Evolutionary conservation across 768 basidiomycete species (phyloP).

Genomic region (Phlegmacium glaucopus): DNA sequence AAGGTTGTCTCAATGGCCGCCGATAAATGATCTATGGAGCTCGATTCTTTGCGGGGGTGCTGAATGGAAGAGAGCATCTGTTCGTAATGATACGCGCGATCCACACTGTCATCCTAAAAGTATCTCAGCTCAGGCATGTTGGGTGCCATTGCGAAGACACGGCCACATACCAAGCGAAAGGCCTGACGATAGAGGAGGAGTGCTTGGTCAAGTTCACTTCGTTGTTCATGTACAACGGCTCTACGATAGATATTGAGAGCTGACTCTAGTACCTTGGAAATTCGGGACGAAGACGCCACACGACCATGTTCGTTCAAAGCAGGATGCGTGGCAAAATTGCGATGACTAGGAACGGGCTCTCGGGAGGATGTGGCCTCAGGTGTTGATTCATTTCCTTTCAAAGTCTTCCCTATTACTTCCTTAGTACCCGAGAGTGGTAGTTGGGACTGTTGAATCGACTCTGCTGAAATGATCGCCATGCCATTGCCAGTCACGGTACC

Average conservation of each 20-base stretch:
- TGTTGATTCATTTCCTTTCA: too few relatives aligned
- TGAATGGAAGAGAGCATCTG: conserved; percentile 43
- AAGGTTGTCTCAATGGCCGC: conserved; percentile 23
- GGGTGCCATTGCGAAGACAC: neutral
- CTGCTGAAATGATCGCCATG: too few relatives aligned
- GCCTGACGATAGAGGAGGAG: conserved; percentile 74
- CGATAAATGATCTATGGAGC: conserved; percentile 24
- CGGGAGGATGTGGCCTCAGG: too few relatives aligned
- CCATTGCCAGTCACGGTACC: neutral
- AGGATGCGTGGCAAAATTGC: conserved; percentile 13
- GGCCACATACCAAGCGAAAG: conserved; percentile 53
- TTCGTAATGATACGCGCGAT: conserved; percentile 61
- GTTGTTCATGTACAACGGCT: conserved; percentile 74
- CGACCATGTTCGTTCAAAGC: conserved; percentile 19
- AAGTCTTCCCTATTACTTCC: too few relatives aligned
- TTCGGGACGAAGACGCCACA: conserved; percentile 13
- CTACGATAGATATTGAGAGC: conserved; percentile 67
- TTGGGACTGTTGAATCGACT: too few relatives aligned
- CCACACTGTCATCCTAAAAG: conserved; percentile 61
- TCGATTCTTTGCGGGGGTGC: conserved; percentile 19
- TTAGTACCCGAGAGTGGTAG: too few relatives aligned
- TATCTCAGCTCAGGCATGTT: conserved; percentile 5
- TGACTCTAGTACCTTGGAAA: conserved; percentile 33
- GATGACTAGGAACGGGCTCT: too few relatives aligned
- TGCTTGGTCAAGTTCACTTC: conserved; percentile 73